Evolutionary conservation across 2,329 filamentous ascomycete genomes (phyloP).

Genomic region (Phaeosphaeriaceae sp.): DNA sequence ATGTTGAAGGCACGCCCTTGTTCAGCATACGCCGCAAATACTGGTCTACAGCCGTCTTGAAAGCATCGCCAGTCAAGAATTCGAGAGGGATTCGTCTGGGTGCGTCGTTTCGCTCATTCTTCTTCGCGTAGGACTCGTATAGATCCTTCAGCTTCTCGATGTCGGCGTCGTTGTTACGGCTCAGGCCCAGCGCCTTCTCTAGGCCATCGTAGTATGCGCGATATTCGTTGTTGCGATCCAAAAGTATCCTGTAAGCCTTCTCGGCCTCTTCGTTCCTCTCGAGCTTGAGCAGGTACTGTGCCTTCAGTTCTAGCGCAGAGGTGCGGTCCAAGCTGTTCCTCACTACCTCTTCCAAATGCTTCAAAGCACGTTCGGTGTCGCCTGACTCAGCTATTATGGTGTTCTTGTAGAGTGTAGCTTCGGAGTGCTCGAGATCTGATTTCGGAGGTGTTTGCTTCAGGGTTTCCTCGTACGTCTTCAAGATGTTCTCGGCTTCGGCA

Average conservation of each 20-base stretch:
- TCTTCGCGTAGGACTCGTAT: constrained; percentile 82
- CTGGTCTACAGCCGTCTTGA: constrained; percentile 75
- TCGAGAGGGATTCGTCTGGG: constrained; percentile 86
- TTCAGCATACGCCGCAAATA: constrained; percentile 87
- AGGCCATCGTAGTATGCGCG: constrained; percentile 84
- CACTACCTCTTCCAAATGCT: constrained; percentile 80
- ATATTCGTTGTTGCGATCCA: constrained; percentile 89
- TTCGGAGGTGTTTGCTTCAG: constrained; percentile 80
- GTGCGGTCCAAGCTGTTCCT: constrained; percentile 84
- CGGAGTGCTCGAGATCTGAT: constrained; percentile 88
- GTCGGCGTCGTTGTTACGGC: constrained; percentile 65
- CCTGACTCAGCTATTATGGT: constrained; percentile 89
- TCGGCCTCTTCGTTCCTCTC: constrained; percentile 80
- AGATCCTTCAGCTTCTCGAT: constrained; percentile 75
- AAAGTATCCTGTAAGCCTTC: constrained; percentile 77
- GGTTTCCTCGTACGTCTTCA: constrained; percentile 92
- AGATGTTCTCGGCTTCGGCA: constrained; percentile 84
- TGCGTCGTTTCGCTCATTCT: constrained; percentile 83
- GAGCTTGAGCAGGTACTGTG: constrained; percentile 82
- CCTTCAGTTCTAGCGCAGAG: constrained; percentile 83
- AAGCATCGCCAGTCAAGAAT: constrained; percentile 81
- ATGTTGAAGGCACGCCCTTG: constrained; percentile 93
- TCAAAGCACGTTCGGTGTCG: constrained; percentile 80
- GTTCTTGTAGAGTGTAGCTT: constrained; percentile 95
- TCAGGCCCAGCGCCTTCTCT: constrained; percentile 71